Evolutionary conservation across 352 stramenopile species (phyloP), one percentile per base, ranked within the genome.

Genomic region (Phytopythium boreale): DNA sequence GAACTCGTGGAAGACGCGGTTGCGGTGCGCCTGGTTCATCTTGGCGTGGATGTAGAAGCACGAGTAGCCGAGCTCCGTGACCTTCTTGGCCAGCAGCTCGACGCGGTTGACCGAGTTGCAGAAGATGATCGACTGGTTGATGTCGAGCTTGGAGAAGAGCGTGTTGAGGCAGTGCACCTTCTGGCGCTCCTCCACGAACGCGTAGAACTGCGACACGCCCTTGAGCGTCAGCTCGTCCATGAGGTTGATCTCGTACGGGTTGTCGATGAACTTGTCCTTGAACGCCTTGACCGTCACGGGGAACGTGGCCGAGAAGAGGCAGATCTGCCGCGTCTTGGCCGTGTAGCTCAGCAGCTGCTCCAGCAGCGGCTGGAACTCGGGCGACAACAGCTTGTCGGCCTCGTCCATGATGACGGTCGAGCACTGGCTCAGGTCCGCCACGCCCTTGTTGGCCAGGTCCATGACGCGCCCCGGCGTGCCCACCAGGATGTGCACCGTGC

Each of bases 31-130:
- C 78, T 99, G 98, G 72, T 99, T 97, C 97, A 99, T 99, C 77
- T 99, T 99, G 61, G 98, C 96, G 77, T 99, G 98, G 78, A 99
- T 99, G 76, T 99, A 99, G 74, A 99, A 99, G 83, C 97, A 99
- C 53, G 95, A 99, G 74, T 98, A 99, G 19, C 97, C 97, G 24
- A 99, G 82, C 76, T 99, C 97, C 7, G 97, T 99, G 52, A 99
- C 98, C 76, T 99, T 99, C 80, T 99, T 99, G 34, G 97, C 97
- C 17, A 99, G 79, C 49, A 99, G 78, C 77, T 99, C 97, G 12
- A 99, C 98, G 56, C 98, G 96, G 74, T 99, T 99, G 52, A 99
- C 97, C 64, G 95, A 99, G 82, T 99, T 99, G 77, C 97, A 99
- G 71, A 99, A 99, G 66, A 99, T 99, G 76, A 99, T 99, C 67